Percentiles rank a stretch among this genome's conserved stretches.
Evolutionary conservation across 768 basidiomycete genomes (phyloP).

Genomic region (Tylopilus felleus): DNA sequence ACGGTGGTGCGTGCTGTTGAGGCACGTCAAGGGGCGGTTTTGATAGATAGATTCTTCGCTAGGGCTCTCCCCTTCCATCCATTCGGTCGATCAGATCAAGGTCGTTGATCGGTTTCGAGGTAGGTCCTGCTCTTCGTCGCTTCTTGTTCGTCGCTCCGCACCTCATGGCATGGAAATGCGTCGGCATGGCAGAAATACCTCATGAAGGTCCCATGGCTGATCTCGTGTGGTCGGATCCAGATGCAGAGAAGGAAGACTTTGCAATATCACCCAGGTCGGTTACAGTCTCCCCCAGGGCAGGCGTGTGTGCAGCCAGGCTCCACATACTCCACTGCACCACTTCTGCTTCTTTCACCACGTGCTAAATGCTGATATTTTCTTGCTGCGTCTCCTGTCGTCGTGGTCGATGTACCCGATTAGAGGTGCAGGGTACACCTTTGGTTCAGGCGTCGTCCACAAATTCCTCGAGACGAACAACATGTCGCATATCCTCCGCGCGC

Average conservation of each 20-base stretch:
- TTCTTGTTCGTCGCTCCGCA: constrained; percentile 17
- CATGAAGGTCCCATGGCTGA: constrained; percentile 99
- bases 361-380: constrained; percentile 4
- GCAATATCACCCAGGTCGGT: constrained; percentile 94
- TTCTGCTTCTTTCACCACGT: constrained; percentile 11
- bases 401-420: constrained; percentile 38
- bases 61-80: constrained; percentile 97
- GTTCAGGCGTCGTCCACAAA: constrained; percentile 95
- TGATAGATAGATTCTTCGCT: constrained; percentile 6
- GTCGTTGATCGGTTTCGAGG: constrained; percentile 98
- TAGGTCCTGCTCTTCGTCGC: constrained; percentile 33
- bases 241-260: constrained; percentile 98
- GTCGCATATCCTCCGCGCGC: constrained; percentile 96
- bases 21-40: neutral
- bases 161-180: constrained; percentile 21
- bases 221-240: constrained; percentile 99
- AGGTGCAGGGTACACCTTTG: constrained; percentile 98
- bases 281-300: neutral
- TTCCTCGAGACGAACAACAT: constrained; percentile 95
- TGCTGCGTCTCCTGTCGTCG: constrained; percentile 4
- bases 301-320: constrained; percentile 8
- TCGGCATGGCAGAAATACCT: constrained; percentile 73
- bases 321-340: constrained; percentile 7
- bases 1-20: constrained; percentile 66
- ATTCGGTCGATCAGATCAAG: constrained; percentile 99